Evolutionary conservation across 1,284 basidiomycete species (phyloP), one percentile per base, ranked within the genome.

Genomic region (Cystobasidiaceae sp.): DNA sequence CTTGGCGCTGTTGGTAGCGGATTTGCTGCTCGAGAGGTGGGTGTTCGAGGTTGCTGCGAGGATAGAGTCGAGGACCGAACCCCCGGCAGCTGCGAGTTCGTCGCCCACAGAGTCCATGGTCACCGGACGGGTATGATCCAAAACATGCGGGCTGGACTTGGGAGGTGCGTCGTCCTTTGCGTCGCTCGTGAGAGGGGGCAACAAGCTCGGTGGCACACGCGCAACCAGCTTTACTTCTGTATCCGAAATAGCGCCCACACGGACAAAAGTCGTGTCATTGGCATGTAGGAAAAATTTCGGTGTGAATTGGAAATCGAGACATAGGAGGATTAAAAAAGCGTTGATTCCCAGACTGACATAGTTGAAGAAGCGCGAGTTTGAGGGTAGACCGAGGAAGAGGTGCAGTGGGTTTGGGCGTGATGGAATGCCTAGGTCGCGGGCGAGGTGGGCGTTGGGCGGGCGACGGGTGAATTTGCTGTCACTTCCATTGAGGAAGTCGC

Each of bases 171-270:
- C n/a, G n/a, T n/a, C n/a, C n/a, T n/a, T n/a, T n/a, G n/a, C n/a
- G n/a, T n/a, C n/a, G n/a, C n/a, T n/a, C n/a, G n/a, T n/a, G n/a
- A n/a, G n/a, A 27, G 51, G 15, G 25, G 58, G 27, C n/a, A 44
- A 32, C 27, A 52, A 23, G 44, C 34, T 56, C 13, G 67, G 64
- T 15, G 86, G 85, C 71, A 85, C 83, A 28, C 86, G 82, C 13
- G 84, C 81, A 34, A 81, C 76, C 48, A 88, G 79, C 74, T 87
- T 88, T 66, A 78, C 84, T 52, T 79, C 78, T 69, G 84, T 82
- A 11, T 84, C 82, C 71, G 84, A 82, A 51, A 88, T 81, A 3
- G 86, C 86, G 11, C 87, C 86, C 55, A 88, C 78, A 51, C 86
- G 82, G 2, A 83, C 82, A 74, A 86, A 89, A 4, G 79, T 77